A percentile compares a stretch with the other conserved stretches of the same genome.
These are phyloP conservation scores for Gamarada debralockiae DNA, from an alignment of 495 filamentous ascomycete species.

Conservation along the genomic window DNA sequence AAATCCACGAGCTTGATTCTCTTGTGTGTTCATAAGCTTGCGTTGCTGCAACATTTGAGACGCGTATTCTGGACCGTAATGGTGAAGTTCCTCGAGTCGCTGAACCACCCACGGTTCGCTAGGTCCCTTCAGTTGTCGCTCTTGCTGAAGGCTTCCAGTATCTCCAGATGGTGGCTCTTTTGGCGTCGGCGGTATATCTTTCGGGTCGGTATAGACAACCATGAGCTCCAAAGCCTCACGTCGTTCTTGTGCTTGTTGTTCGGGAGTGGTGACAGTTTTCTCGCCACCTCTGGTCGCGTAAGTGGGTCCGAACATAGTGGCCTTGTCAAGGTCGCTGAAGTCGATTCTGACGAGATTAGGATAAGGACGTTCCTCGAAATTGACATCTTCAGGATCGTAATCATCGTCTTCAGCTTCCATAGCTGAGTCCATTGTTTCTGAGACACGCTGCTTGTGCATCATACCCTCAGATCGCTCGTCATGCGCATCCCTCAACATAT, in stretches of 20 bases:
- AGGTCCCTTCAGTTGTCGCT: slow-evolving; percentile 9
- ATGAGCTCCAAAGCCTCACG: slow-evolving; percentile 78
- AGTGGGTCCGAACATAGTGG: slow-evolving; percentile 34
- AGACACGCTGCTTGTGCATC: slow-evolving; percentile 62
- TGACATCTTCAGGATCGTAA: slow-evolving; percentile 24
- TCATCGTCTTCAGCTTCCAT: slow-evolving; percentile 65
- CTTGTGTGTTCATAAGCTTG: neutral
- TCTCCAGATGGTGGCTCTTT: slow-evolving; percentile 56
- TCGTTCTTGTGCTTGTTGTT: slow-evolving; percentile 64
- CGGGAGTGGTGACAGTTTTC: slow-evolving; percentile 53
- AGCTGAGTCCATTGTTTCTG: slow-evolving; percentile 40
- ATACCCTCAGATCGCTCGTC: slow-evolving; percentile 76
- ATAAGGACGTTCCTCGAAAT: slow-evolving; percentile 31
- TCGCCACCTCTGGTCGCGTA: slow-evolving; percentile 58
- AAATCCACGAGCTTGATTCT: neutral
- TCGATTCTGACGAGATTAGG: slow-evolving; percentile 44
- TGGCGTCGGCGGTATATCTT: slow-evolving; percentile 74
- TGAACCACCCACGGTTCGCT: slow-evolving; percentile 20
- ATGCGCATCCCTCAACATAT: slow-evolving; percentile 60
- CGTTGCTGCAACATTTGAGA: slow-evolving; percentile 7
- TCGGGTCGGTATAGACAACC: slow-evolving; percentile 69
- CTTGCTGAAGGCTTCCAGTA: neutral
- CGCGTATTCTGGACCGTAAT: slow-evolving; percentile 20
- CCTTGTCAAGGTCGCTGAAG: slow-evolving; percentile 33
- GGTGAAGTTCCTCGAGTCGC: slow-evolving; percentile 15